Conservation (phyloP, 148 eudicot genomes). For the Arbutus unedo region DNA sequence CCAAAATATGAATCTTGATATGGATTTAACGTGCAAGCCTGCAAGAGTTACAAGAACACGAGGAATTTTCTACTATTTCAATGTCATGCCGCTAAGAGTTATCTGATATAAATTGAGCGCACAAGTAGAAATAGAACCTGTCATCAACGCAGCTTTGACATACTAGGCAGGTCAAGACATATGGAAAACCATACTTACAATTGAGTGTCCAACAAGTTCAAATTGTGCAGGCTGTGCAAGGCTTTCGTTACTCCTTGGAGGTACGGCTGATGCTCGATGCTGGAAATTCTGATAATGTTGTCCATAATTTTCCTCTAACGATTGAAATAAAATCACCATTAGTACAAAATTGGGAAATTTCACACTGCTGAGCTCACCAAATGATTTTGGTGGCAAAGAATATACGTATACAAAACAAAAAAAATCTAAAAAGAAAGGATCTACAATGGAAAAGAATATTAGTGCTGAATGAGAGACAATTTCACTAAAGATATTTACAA, state of each 20-base stretch:
- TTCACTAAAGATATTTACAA: not conserved
- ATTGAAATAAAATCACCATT: conserved; percentile 19
- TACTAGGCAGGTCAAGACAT: conserved; percentile 3
- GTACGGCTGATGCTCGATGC: conserved; percentile 35
- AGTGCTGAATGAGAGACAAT: not conserved
- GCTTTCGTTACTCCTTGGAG: conserved; percentile 38
- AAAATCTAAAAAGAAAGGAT: not conserved
- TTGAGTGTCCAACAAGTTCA: conserved; percentile 86
- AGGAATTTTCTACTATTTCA: not conserved
- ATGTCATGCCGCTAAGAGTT: not conserved
- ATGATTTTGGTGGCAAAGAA: not conserved
- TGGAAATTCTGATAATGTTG: conserved; percentile 42
- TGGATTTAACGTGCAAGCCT: conserved; percentile 78
- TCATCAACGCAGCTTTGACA: not conserved
- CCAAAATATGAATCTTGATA: conserved; percentile 74
- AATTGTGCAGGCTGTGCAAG: conserved; percentile 59
- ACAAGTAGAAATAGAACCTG: conserved; percentile 1
- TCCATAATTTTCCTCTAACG: conserved; percentile 39
- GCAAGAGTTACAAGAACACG: conserved; percentile 20
- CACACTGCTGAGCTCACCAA: not conserved
- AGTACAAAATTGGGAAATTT: not conserved
- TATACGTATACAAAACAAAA: not conserved
- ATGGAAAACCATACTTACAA: conserved; percentile 49
- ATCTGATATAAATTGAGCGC: not conserved
- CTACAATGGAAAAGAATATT: not conserved